These are phyloP conservation scores for Taxillus chinensis DNA, from an alignment of 164 flowering plant species.

Conservation along the genomic window DNA sequence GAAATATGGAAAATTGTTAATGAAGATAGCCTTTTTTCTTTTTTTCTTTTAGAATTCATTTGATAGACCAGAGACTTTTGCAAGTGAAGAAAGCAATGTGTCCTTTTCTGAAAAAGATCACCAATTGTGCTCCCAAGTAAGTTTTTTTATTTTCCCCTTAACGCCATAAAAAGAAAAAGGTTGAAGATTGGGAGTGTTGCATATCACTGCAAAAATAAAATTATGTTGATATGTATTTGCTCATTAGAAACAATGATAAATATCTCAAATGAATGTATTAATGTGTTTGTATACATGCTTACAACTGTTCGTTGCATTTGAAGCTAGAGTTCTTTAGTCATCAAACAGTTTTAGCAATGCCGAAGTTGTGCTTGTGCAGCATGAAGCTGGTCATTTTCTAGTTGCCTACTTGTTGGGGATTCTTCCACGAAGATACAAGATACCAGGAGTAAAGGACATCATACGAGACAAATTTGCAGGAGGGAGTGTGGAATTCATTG, in stretches of 20 bases:
- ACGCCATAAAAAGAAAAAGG: background rate
- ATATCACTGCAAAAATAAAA: too few species aligned
- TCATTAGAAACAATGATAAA: background rate
- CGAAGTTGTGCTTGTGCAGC: background rate
- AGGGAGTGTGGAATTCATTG: conserved; percentile 16
- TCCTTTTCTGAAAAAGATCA: conserved; percentile 13
- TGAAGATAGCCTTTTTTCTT: background rate
- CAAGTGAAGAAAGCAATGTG: background rate
- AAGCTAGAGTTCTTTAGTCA: too few species aligned
- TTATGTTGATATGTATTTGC: too few species aligned
- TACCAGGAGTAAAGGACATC: conserved; percentile 1
- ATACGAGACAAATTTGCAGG: conserved; percentile 8
- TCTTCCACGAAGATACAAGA: background rate
- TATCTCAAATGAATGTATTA: conserved; percentile 5
- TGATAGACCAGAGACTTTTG: conserved; percentile 5
- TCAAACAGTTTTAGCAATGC: too few species aligned
- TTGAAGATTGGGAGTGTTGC: too few species aligned
- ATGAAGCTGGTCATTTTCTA: conserved; percentile 1
- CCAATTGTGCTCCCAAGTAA: conserved; percentile 15
- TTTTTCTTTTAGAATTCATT: background rate
- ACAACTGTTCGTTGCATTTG: too few species aligned
- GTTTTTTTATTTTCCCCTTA: background rate
- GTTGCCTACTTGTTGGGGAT: background rate
- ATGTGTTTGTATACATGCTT: background rate
- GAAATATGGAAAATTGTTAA: too few species aligned